Base-by-base conservation (phyloP, 257 asterid genomes). In the Parsonsia alboflavescens region DNA sequence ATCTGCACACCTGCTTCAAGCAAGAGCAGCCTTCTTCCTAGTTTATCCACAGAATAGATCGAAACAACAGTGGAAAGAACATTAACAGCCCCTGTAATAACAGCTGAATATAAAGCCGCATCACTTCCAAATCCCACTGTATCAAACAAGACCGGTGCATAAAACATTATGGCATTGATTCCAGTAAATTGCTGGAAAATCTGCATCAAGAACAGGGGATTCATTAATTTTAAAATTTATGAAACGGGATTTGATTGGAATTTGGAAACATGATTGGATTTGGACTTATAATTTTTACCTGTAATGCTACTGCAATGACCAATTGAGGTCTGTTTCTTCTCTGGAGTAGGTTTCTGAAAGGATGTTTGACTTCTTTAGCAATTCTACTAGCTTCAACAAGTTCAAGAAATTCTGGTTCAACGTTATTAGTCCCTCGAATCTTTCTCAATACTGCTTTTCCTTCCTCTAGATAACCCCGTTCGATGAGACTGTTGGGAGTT, bases 111-210 rank as follows among this genome's bases (percentile, higher is more conserved):
- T 10, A 91, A 82, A 1, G 98, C 71, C 0, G 98, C 96, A 46
- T 81, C 86, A 45, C 68, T 85, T 5, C 90, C 94, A 59, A 93
- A 93, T 59, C 98, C 98, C 2, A 93, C 87, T 0, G 98, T 93
- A 79, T 68, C 24, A 33, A 91, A 91, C 16, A 93, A 77, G 10
- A 93, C 97, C 0, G 98, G 97, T 12, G 97, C 96, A 22, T 93
- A 93, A 77, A 91, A 93, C 98, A 93, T 91, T 57, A 93, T 91
- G 0, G 98, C 96, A 15, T 93, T 93, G 80, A 93, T 93, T 22
- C 98, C 97, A 0, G 97, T 93, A 73, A 86, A 85, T 63, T 91
- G 97, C 75, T 93, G 97, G 85, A 93, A 93, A 13, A 91, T 65
- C 98, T 91, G 91, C 16, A 28, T 1, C 0, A 50, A 41, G 6